Evolutionary conservation across 768 basidiomycete species (phyloP), one percentile per base, ranked within the genome.

Genomic region (Chalciporus pseudorubinellus): DNA sequence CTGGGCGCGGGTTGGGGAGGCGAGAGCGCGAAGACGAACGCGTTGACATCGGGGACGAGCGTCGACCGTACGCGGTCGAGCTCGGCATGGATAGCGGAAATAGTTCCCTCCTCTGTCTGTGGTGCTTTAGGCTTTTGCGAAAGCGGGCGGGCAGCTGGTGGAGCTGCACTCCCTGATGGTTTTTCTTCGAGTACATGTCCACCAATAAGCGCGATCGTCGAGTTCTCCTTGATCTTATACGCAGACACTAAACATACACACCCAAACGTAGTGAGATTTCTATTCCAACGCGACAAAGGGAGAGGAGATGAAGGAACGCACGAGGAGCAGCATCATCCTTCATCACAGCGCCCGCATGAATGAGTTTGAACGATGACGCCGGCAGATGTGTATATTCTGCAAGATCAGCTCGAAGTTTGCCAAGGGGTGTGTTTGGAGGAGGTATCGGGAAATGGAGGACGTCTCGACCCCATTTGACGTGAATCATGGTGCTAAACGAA

Each of bases 271-370:
- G n/a, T n/a, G 3, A 9, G 29, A 10, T 31, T 31, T 31, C 29
- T 9, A 31, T 31, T 31, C 29, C 29, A 31, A 10, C 44, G 13
- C 9, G 34, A 19, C 28, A 31, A 18, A 22, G 19, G 43, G 31
- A 8, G n/a, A 20, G 13, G 50, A n/a, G 6, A 38, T 28, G 18
- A 38, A 11, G 45, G 20, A 60, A 79, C 72, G 58, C 56, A 88
- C 85, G 71, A 41, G 85, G 79, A 8, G 82, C 79, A 51, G 72
- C 65, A 65, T 93, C 85, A 65, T 95, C 92, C 59, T 85, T 87
- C 80, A 98, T 87, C 68, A 97, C 81, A 2, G 91, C 93, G 34
- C 95, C 95, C 41, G 87, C 82, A 72, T 89, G 85, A 56, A 98
- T 83, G 62, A 98, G 79, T 67, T 93, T 92, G 78, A 97, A 91